phyloP scores from a whole-genome alignment of 179 eudicot species.

The Carnegiea gigantea region DNA sequence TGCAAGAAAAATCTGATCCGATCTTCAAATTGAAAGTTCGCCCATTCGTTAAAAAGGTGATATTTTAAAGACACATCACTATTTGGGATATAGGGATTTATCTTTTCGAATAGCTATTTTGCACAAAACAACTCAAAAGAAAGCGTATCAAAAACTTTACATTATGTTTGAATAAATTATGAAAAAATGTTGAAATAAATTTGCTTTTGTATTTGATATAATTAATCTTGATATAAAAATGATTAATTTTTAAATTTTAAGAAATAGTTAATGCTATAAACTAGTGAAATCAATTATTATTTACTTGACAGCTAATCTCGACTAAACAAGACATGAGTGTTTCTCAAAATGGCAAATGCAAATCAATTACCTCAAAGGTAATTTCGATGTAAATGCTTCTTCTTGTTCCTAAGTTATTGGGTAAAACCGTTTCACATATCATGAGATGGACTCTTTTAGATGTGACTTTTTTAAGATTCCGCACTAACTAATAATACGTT shows the following conservation, averaged over 20 bases:
- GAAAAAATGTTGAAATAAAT: neutral
- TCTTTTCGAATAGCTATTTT: too few relatives aligned
- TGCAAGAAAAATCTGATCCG: constrained; percentile 31
- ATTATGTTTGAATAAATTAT: neutral
- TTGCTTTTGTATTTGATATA: neutral
- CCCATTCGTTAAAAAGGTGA: constrained; percentile 44
- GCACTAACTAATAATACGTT: too few relatives aligned
- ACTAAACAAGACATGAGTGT: constrained; percentile 29
- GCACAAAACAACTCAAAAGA: too few relatives aligned
- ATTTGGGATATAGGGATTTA: too few relatives aligned
- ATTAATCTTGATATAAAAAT: neutral
- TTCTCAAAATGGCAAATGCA: constrained; percentile 22
- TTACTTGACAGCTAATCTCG: constrained; percentile 25
- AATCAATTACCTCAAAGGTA: constrained; percentile 27
- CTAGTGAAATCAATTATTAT: neutral
- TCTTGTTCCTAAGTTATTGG: neutral
- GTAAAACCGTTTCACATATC: too few relatives aligned
- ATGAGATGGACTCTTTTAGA: too few relatives aligned
- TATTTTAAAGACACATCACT: constrained; percentile 9
- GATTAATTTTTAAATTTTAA: too few relatives aligned
- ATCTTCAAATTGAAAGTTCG: constrained; percentile 28
- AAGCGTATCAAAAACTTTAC: neutral
- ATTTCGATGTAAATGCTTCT: neutral
- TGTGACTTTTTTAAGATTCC: too few relatives aligned
- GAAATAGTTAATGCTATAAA: neutral